Evolutionary conservation across 2,329 filamentous ascomycete species (phyloP), one percentile per base, ranked within the genome.

Genomic region (Colletotrichum abscissum): DNA sequence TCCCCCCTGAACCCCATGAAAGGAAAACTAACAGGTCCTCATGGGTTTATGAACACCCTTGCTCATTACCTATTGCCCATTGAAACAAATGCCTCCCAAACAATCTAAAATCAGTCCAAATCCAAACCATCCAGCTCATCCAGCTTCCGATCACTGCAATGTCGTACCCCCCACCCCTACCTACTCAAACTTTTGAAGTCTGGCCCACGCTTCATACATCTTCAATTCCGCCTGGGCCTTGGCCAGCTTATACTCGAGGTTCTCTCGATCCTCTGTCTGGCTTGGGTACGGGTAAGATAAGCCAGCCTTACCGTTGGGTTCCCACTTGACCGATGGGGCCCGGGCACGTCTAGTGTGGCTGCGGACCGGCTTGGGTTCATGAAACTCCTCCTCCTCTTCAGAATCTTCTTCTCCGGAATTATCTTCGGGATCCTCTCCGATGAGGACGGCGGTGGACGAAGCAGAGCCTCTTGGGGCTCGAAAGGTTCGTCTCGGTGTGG

Each of bases 201-300:
- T 69, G 22, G 76, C 80, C 76, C 79, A 82, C 6, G 66, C 69
- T 5, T 77, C 68, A 80, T 80, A 82, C 49, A 79, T 69, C 3
- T 54, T 72, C 9, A 80, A 73, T 1, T 70, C 49, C 1, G 58
- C 66, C n/a, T 64, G 60, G 0, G 79, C 79, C 16, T 66, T 68
- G 1, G 55, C 54, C 6, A 14, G 63, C 6, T 69, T 68, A 12
- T 79, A 75, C 19, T 75, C 69, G 66, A 82, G 82, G 78, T 80
- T 82, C 69, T 82, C 80, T 0, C 66, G 16, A 22, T 81, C 81
- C 12, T 58, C 22, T 3, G 30, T 7, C 2, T 64, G 52, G 55
- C 81, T 79, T 79, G 24, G 42, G 22, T 5, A 82, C 76, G 46
- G 79, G 77, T 16, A 64, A 22, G 69, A 63, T 82, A 81, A 2